These are phyloP conservation scores for Aspergillus latus DNA, from an alignment of 2,329 filamentous ascomycete species.

Conservation along the genomic window DNA sequence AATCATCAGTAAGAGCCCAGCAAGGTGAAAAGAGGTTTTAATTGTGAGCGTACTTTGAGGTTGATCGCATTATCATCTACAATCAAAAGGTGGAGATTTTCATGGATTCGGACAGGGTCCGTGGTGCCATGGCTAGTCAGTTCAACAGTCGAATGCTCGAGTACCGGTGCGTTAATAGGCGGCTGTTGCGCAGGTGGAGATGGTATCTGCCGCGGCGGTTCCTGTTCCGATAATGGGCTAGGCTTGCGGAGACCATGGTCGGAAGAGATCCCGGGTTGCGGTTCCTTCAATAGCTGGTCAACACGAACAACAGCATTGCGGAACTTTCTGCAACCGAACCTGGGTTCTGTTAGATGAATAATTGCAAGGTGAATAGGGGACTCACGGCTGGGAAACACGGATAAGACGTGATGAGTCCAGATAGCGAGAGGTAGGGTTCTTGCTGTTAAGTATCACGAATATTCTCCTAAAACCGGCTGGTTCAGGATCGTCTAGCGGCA, in stretches of 20 bases:
- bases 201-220: background rate
- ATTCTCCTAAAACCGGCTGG: slow-evolving; percentile 15
- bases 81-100: slow-evolving; percentile 30
- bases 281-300: background rate
- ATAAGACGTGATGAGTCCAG: slow-evolving; percentile 6
- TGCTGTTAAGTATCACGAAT: slow-evolving; percentile 23
- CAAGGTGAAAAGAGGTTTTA: too few relatives aligned
- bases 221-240: too few relatives aligned
- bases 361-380: background rate
- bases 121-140: background rate
- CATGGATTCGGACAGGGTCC: background rate
- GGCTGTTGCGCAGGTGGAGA: background rate
- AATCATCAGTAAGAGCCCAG: background rate
- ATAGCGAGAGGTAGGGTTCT: background rate
- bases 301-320: slow-evolving; percentile 4
- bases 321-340: slow-evolving; percentile 15
- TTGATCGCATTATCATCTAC: slow-evolving; percentile 46
- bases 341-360: background rate
- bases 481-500: background rate
- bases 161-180: background rate
- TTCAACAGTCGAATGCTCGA: background rate
- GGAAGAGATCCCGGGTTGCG: background rate
- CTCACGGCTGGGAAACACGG: slow-evolving; percentile 18
- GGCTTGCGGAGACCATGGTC: background rate
- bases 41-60: slow-evolving; percentile 24